These are phyloP conservation scores for Teunomyces barrocoloradensis DNA, from an alignment of 805 yeast species.

Conservation along the genomic window DNA sequence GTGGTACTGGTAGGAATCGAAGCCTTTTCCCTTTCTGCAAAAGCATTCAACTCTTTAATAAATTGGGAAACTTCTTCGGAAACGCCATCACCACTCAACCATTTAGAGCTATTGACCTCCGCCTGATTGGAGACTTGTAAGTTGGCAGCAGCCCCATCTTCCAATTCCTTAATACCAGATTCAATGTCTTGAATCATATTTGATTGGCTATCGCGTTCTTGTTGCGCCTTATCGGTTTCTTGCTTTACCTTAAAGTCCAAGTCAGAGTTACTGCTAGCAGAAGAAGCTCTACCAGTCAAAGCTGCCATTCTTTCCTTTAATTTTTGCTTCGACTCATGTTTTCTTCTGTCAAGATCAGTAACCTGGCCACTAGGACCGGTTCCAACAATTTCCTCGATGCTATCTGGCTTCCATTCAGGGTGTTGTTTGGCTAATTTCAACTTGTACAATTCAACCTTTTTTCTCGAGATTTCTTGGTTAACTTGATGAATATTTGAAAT, in stretches of 20 bases:
- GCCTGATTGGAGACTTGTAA: slow-evolving; percentile 42
- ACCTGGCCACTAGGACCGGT: slow-evolving; percentile 85
- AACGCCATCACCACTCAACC: slow-evolving; percentile 82
- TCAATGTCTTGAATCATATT: slow-evolving; percentile 69
- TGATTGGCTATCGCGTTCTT: slow-evolving; percentile 55
- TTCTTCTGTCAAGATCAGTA: slow-evolving; percentile 78
- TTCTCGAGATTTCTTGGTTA: slow-evolving; percentile 65
- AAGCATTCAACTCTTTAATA: slow-evolving; percentile 50
- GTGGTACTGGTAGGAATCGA: not conserved
- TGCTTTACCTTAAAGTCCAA: slow-evolving; percentile 54
- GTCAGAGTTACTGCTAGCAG: slow-evolving; percentile 46
- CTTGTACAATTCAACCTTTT: slow-evolving; percentile 64
- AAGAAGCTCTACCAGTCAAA: slow-evolving; percentile 70
- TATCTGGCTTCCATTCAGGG: slow-evolving; percentile 56
- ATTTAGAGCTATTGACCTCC: slow-evolving; percentile 58
- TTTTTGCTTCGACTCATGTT: slow-evolving; percentile 75
- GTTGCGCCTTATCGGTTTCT: slow-evolving; percentile 49
- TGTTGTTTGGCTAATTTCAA: slow-evolving; percentile 53
- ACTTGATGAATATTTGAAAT: slow-evolving; percentile 59
- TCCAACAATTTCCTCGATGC: slow-evolving; percentile 52
- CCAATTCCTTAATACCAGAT: slow-evolving; percentile 62
- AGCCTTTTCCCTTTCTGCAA: not conserved
- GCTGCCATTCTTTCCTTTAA: slow-evolving; percentile 89
- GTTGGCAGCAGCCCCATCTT: slow-evolving; percentile 43
- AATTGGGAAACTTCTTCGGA: slow-evolving; percentile 60